A percentile compares a stretch with the other conserved stretches of the same genome.
Evolutionary conservation across 768 basidiomycete species (phyloP).

Genomic region (Kwoniella sp.): DNA sequence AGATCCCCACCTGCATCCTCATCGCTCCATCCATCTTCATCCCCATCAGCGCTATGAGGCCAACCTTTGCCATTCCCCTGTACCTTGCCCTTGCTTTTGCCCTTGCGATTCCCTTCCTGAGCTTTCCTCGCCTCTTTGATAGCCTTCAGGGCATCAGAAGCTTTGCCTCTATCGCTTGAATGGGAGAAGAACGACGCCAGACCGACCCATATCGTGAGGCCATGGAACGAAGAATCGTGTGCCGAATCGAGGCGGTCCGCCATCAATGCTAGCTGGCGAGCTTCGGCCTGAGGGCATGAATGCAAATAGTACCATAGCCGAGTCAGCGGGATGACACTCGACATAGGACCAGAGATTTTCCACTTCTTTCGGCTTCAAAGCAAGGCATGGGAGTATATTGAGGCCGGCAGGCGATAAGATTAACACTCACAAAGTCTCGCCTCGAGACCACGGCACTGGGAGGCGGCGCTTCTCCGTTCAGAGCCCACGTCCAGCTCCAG

Average conservation of each 20-base stretch:
- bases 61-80: not conserved
- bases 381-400: too few species aligned
- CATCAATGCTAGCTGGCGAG: conserved; percentile 52
- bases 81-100: not conserved
- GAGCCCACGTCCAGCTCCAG: conserved; percentile 84
- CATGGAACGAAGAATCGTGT: conserved; percentile 36
- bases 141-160: conserved; percentile 24
- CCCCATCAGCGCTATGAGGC: too few species aligned
- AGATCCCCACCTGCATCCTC: not conserved
- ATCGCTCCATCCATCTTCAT: not conserved
- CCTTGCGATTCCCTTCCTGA: conserved; percentile 4
- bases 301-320: too few species aligned
- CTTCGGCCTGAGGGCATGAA: conserved; percentile 41
- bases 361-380: not conserved
- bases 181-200: conserved; percentile 49
- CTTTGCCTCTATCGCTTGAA: conserved; percentile 27
- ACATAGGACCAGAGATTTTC: too few species aligned
- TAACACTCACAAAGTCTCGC: conserved; percentile 68
- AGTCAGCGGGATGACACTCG: too few species aligned
- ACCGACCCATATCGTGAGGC: conserved; percentile 54
- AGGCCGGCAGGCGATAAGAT: too few species aligned
- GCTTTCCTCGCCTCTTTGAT: conserved; percentile 21
- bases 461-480: conserved; percentile 82
- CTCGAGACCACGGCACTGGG: conserved; percentile 89
- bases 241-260: conserved; percentile 51